Evolutionary conservation across 2,329 filamentous ascomycete species (phyloP).

Genomic region (Dendryphion nanum): DNA sequence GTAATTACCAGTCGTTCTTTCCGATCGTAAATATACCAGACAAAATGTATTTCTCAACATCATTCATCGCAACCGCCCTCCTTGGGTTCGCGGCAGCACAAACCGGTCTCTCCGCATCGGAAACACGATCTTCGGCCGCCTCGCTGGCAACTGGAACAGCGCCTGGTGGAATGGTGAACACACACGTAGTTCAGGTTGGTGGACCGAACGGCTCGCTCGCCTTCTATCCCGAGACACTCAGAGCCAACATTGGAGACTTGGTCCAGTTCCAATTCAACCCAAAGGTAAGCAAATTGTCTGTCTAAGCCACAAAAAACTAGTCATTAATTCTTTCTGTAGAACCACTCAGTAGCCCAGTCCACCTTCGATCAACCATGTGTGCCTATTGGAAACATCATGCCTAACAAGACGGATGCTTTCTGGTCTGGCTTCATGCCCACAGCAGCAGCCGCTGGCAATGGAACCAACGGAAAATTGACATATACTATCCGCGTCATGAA

Average conservation of each 20-base stretch:
- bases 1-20: constrained; percentile 26
- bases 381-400: constrained; percentile 52
- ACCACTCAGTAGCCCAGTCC: constrained; percentile 79
- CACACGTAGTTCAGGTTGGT: constrained; percentile 64
- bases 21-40: constrained; percentile 9
- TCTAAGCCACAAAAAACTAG: not conserved
- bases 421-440: constrained; percentile 64
- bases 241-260: constrained; percentile 58
- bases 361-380: constrained; percentile 69
- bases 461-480: constrained; percentile 52
- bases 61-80: constrained; percentile 29
- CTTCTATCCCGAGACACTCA: constrained; percentile 67
- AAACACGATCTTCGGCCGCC: not conserved
- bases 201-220: constrained; percentile 54
- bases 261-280: constrained; percentile 55
- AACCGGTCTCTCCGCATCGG: constrained; percentile 6
- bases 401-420: constrained; percentile 55
- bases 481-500: constrained; percentile 71
- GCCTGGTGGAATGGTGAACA: constrained; percentile 17
- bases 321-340: constrained; percentile 39
- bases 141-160: constrained; percentile 1
- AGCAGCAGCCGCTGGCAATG: constrained; percentile 16
- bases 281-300: constrained; percentile 33
- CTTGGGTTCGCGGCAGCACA: constrained; percentile 28
- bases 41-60: constrained; percentile 37